Conservation (phyloP, 2,329 filamentous ascomycete species). For the Sordariomycetes sp. region DNA sequence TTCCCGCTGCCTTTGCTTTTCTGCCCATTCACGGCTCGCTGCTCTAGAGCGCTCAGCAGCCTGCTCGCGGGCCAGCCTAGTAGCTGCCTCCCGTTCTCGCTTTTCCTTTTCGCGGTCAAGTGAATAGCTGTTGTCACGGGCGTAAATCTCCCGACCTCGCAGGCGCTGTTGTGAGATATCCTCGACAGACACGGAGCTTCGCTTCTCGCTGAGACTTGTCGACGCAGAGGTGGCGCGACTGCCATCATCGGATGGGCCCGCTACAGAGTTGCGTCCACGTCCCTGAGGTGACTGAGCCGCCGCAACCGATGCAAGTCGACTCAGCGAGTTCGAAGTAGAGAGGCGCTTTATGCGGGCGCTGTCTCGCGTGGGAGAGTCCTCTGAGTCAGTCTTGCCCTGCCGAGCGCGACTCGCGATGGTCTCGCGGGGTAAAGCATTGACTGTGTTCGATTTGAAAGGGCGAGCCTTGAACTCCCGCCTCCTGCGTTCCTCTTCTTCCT, state of each 20-base stretch:
- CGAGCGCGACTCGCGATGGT: conserved; percentile 49
- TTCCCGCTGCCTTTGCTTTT: too few species aligned
- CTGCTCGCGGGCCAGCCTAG: conserved; percentile 46
- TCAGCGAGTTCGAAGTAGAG: not conserved
- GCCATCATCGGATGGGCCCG: conserved; percentile 11
- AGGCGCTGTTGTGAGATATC: conserved; percentile 41
- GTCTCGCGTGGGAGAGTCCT: conserved; percentile 15
- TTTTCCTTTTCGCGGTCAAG: conserved; percentile 43
- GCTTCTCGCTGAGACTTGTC: conserved; percentile 29
- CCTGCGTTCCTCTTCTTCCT: conserved; percentile 52
- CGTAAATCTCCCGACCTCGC: conserved; percentile 44
- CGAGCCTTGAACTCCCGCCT: conserved; percentile 56
- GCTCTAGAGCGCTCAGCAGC: conserved; percentile 52
- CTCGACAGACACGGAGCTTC: conserved; percentile 38
- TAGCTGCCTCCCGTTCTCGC: conserved; percentile 41
- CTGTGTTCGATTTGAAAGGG: conserved; percentile 36
- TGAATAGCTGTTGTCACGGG: conserved; percentile 37
- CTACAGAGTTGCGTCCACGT: conserved; percentile 17
- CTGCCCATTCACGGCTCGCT: conserved; percentile 53
- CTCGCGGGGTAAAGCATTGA: conserved; percentile 46
- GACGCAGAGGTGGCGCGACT: conserved; percentile 37
- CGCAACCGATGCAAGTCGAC: not conserved
- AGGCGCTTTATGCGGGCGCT: not conserved
- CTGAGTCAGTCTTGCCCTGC: conserved; percentile 25
- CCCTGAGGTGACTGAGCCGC: conserved; percentile 8